These are phyloP conservation scores for Tulasnella sp. DNA, from an alignment of 768 basidiomycete genomes.

Conservation along the genomic window DNA sequence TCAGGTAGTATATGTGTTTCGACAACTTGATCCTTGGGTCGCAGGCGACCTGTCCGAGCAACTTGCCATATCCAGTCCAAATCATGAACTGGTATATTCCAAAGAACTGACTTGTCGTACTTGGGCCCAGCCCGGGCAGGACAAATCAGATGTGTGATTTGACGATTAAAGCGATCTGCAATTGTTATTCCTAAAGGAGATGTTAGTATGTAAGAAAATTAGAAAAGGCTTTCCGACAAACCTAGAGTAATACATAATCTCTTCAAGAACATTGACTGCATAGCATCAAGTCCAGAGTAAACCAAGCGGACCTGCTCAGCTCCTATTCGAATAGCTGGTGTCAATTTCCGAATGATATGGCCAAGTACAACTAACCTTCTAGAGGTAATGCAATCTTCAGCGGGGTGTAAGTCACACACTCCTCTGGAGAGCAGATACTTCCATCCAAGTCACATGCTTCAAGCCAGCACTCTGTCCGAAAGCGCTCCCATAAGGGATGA, in stretches of 20 bases:
- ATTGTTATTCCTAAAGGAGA: slow-evolving; percentile 37
- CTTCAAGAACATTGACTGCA: slow-evolving; percentile 51
- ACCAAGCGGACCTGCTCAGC: slow-evolving; percentile 47
- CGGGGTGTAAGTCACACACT: slow-evolving; percentile 60
- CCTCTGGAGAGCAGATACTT: slow-evolving; percentile 49
- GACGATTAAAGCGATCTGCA: slow-evolving; percentile 46
- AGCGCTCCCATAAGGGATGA: slow-evolving; percentile 11
- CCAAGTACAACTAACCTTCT: slow-evolving; percentile 31
- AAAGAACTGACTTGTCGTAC: slow-evolving; percentile 63
- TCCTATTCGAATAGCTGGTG: slow-evolving; percentile 28
- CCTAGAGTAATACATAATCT: slow-evolving; percentile 58
- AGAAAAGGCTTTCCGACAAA: slow-evolving; percentile 23
- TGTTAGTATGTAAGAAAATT: slow-evolving; percentile 1
- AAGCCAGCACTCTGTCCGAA: slow-evolving; percentile 86
- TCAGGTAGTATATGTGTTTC: slow-evolving; percentile 20
- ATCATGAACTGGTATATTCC: slow-evolving; percentile 62
- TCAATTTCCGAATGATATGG: background rate
- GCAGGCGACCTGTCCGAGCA: slow-evolving; percentile 38
- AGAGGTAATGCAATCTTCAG: slow-evolving; percentile 47
- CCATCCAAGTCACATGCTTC: slow-evolving; percentile 73
- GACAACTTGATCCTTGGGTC: slow-evolving; percentile 8
- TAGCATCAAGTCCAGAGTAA: slow-evolving; percentile 59
- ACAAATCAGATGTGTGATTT: slow-evolving; percentile 71
- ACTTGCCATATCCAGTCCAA: slow-evolving; percentile 57
- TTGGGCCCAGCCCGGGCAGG: slow-evolving; percentile 58